These are phyloP conservation scores for Coniochaeta sp. DNA, from an alignment of 2,329 filamentous ascomycete genomes.

Conservation along the genomic window DNA sequence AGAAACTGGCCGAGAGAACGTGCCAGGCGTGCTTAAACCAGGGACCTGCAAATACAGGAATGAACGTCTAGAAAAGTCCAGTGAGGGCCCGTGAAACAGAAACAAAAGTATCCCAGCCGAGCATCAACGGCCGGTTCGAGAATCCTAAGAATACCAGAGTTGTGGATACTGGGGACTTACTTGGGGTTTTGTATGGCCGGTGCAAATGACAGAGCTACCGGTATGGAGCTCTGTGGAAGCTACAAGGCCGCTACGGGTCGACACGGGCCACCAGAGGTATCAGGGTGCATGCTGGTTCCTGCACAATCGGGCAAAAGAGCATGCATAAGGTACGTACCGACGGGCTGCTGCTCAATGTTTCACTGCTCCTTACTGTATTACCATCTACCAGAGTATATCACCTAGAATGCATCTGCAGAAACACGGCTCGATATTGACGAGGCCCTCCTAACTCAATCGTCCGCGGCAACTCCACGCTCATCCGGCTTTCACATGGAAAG, in stretches of 20 bases:
- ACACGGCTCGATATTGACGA: not conserved
- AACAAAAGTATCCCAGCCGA: not conserved
- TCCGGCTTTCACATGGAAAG: no score
- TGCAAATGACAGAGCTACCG: not conserved
- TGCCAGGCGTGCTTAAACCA: not conserved
- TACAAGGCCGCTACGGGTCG: not conserved
- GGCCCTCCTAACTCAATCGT: not conserved
- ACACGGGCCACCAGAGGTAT: not conserved
- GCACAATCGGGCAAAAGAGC: not conserved
- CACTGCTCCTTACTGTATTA: no score
- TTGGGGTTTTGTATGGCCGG: not conserved
- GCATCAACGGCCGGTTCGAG: not conserved
- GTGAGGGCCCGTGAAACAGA: not conserved
- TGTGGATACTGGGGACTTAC: not conserved
- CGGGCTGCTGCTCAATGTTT: no score
- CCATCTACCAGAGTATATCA: no score
- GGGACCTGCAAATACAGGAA: not conserved
- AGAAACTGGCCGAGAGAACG: not conserved
- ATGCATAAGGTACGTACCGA: not conserved
- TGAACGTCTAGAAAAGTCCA: not conserved
- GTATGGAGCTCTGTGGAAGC: not conserved
- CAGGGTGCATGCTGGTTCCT: not conserved
- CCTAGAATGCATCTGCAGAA: not conserved
- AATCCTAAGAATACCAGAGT: not conserved
- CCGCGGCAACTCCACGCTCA: no score